A percentile compares a stretch with the other conserved stretches of the same genome.
Evolutionary conservation across 345 rosid genomes (phyloP).

Genomic region (Corchorus capsularis): DNA sequence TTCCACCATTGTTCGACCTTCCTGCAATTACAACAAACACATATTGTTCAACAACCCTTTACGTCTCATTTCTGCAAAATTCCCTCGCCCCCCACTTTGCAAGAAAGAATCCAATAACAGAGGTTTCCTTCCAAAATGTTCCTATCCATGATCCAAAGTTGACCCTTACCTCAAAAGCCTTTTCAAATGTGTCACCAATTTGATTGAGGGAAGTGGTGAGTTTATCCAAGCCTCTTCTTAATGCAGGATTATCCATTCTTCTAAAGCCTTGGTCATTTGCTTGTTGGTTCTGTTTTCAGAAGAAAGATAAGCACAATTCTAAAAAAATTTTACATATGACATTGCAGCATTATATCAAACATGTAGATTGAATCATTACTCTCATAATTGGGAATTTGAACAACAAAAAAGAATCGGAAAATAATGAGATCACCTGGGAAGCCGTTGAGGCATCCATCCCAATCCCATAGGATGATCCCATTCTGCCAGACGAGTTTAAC

Average conservation of each 20-base stretch:
- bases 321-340: background rate
- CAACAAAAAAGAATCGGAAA: background rate
- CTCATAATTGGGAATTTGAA: background rate
- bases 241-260: conserved; percentile 66
- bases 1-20: conserved; percentile 83
- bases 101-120: background rate
- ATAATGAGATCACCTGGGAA: conserved; percentile 40
- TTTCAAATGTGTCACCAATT: conserved; percentile 86
- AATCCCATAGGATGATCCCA: conserved; percentile 33
- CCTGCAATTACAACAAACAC: conserved; percentile 43
- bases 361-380: background rate
- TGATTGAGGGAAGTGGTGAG: conserved; percentile 79
- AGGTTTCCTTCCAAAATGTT: background rate
- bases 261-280: conserved; percentile 35
- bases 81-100: background rate
- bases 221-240: conserved; percentile 74
- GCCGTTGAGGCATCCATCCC: conserved; percentile 37
- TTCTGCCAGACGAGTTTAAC: conserved; percentile 29
- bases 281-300: conserved; percentile 34
- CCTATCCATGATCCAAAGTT: background rate
- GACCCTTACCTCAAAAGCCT: conserved; percentile 67
- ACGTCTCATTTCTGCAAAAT: background rate
- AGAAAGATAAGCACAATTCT: background rate
- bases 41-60: conserved; percentile 3
- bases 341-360: background rate